Evolutionary conservation across 306 rosid genomes (phyloP), one percentile per base, ranked within the genome.

Genomic region (Potentilla sterilis): DNA sequence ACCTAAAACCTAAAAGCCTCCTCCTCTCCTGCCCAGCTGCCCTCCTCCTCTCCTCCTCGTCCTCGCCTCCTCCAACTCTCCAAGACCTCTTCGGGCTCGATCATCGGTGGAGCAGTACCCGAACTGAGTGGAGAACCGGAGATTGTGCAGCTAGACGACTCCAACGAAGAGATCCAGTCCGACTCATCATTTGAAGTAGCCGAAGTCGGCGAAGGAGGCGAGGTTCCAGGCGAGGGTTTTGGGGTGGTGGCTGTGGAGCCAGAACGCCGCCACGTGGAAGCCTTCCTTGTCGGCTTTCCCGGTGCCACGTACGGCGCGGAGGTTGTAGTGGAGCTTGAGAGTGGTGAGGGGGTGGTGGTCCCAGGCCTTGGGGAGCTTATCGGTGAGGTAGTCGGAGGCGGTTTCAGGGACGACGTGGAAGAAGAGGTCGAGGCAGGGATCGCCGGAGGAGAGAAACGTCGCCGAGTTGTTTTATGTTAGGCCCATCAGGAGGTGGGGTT

Each of bases 131-230:
- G n/a, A n/a, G n/a, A n/a, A n/a, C n/a, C n/a, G n/a, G n/a, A n/a
- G n/a, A n/a, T n/a, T n/a, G n/a, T n/a, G n/a, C n/a, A n/a, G n/a
- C n/a, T n/a, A n/a, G n/a, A n/a, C n/a, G n/a, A n/a, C n/a, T n/a
- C n/a, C n/a, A n/a, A n/a, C n/a, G n/a, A n/a, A n/a, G n/a, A n/a
- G n/a, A n/a, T n/a, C n/a, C n/a, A n/a, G n/a, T n/a, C n/a, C n/a
- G n/a, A n/a, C n/a, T n/a, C n/a, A n/a, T n/a, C n/a, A n/a, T n/a
- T 91, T 91, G 81, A 91, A 83, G 82, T 83, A 88, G 0, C 97
- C 96, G 69, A 92, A 92, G 2, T 75, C 84, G n/a, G n/a, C n/a
- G n/a, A n/a, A n/a, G n/a, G n/a, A n/a, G 5, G 89, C 90, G 34
- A 89, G 58, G 44, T 89, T 92, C 78, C 62, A 70, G 1, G 85